phyloP scores from a whole-genome alignment of 768 basidiomycete genomes.

The Boletus sensibilis region DNA sequence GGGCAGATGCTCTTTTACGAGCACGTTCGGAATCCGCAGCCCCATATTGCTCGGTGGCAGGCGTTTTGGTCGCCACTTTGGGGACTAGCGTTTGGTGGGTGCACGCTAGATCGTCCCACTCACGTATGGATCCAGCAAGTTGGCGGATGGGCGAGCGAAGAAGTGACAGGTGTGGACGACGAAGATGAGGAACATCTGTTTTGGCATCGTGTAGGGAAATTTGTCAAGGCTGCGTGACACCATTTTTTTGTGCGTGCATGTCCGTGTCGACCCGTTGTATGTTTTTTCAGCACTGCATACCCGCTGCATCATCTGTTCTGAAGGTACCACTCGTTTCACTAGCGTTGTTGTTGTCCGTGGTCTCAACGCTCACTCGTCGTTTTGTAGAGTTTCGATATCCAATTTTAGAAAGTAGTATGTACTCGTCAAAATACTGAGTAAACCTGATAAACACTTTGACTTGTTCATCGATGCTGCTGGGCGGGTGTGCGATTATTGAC shows the following conservation, averaged over 20 bases:
- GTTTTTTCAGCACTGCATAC: neutral
- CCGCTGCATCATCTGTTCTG: neutral
- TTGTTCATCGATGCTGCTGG: too few species aligned
- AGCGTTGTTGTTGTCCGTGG: too few species aligned
- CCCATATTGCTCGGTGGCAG: constrained; percentile 71
- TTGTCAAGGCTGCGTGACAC: constrained; percentile 42
- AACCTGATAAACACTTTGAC: too few species aligned
- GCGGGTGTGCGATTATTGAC: too few species aligned
- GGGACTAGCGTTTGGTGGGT: constrained; percentile 59
- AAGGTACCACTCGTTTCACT: neutral
- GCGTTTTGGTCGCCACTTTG: constrained; percentile 71
- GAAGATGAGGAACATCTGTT: constrained; percentile 60
- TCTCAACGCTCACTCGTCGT: neutral
- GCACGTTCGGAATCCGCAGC: constrained; percentile 56
- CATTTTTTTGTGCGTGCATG: neutral
- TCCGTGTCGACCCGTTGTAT: neutral
- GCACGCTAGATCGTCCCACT: constrained; percentile 57
- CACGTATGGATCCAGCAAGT: constrained; percentile 44
- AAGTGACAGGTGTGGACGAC: constrained; percentile 48
- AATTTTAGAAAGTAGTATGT: neutral
- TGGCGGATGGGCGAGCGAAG: constrained; percentile 48
- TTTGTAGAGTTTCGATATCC: neutral
- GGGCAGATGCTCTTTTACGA: constrained; percentile 69
- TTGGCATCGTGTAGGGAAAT: constrained; percentile 57
- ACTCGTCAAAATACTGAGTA: neutral